phyloP scores from a whole-genome alignment of 2,329 filamentous ascomycete genomes.

The Colletotrichum sp. region DNA sequence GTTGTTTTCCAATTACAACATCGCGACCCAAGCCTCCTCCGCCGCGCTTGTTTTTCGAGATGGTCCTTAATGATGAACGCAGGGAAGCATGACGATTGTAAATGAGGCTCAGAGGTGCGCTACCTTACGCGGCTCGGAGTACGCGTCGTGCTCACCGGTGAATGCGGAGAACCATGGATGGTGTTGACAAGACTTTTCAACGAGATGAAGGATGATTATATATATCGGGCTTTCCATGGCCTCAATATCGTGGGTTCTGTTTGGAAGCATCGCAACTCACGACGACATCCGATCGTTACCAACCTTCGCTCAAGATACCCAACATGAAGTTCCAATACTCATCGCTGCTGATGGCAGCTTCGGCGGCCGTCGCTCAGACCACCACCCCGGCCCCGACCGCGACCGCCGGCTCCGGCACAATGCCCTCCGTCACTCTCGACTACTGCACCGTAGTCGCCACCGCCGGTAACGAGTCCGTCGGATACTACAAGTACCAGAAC shows the following conservation, averaged over 20 bases:
- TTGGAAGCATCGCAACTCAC: background rate
- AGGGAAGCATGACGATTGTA: background rate
- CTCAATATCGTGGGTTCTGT: accelerated
- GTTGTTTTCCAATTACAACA: background rate
- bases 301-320: background rate
- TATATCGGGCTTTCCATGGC: background rate
- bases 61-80: background rate
- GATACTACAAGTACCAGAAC: constrained; percentile 26
- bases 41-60: background rate
- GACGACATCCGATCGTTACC: background rate
- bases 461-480: background rate
- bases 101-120: background rate
- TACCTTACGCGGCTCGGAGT: background rate
- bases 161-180: background rate
- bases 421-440: background rate
- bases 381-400: background rate
- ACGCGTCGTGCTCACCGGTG: background rate
- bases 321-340: background rate
- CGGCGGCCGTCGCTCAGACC: background rate
- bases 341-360: background rate
- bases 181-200: background rate
- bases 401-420: background rate
- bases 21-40: background rate
- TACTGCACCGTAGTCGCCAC: constrained; percentile 2
- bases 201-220: background rate